Base-by-base conservation (phyloP, 2,329 filamentous ascomycete species). In the Gliomastix tumulicola region DNA sequence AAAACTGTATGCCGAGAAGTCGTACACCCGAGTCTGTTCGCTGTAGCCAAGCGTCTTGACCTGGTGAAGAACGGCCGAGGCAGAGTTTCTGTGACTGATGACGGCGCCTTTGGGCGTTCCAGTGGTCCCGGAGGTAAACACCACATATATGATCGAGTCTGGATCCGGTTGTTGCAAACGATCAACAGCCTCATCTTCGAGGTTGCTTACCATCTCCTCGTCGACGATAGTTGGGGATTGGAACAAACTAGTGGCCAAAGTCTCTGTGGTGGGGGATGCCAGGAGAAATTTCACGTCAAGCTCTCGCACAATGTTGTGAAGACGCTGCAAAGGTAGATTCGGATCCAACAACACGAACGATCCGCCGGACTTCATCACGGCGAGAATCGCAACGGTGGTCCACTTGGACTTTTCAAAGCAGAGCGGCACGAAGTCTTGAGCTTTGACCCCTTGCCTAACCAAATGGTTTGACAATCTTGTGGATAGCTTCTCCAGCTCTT, bases 71-170 rank as follows among this genome's bases (percentile, higher is more conserved):
- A 37, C 15, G n/a, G 35, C 35, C 15, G 27, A 31, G 25, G 44
- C 13, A 5, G 49, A 35, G 18, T 31, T 37, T 10, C 34, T 19
- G 30, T 49, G 48, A 11, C 41, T 34, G 16, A 49, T 43, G 13
- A 45, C 30, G 4, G 44, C 41, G 6, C 49, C 49, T 25, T 51
- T 51, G 7, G 49, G 46, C 15, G 38, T 41, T 20, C 48, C 49
- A 2, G 48, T 51, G 21, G 41, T 50, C 6, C 46, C 49, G 6
- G 46, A 50, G 4, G 48, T 50, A 32, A 51, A 51, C 13, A 49
- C 23, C 3, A 46, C 35, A 37, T 46, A 49, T 2, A 41, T 37
- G 5, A 40, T 35, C 7, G 42, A 17, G 13, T 37, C 21, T 7
- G 32, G 31, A 1, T 21, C 28, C n/a, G n/a, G n/a, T n/a, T n/a